Evolutionary conservation across 495 filamentous ascomycete genomes (phyloP).

Genomic region (Letharia lupina): DNA sequence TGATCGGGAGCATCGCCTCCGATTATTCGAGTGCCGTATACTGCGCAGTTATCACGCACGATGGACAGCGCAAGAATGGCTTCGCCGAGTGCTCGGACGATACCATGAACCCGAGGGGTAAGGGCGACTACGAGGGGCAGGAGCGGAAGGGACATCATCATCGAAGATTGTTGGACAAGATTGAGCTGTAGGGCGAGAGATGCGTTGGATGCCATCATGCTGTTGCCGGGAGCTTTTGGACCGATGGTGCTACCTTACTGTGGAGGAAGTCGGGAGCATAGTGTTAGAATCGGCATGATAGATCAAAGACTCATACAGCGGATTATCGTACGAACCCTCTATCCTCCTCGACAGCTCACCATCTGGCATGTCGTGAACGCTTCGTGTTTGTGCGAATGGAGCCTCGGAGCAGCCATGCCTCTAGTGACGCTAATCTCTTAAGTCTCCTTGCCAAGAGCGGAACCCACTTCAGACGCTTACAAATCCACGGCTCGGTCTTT

Average conservation of each 20-base stretch:
- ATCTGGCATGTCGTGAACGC: too few species aligned
- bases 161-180: neutral
- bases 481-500: too few species aligned
- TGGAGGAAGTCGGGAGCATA: neutral
- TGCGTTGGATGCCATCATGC: neutral
- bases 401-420: too few species aligned
- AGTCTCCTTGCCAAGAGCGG: too few species aligned
- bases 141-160: neutral
- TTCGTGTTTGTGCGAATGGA: too few species aligned
- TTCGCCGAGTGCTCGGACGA: slow-evolving; percentile 25
- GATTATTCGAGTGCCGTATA: slow-evolving; percentile 25
- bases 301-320: neutral
- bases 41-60: slow-evolving; percentile 25
- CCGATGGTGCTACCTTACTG: neutral
- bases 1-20: slow-evolving; percentile 25
- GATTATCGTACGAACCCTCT: too few species aligned
- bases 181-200: neutral
- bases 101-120: slow-evolving; percentile 12
- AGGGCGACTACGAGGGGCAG: neutral
- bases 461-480: too few species aligned
- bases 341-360: too few species aligned
- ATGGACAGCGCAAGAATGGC: slow-evolving; percentile 22
- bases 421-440: too few species aligned
- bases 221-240: neutral
- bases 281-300: neutral